Evolutionary conservation across 1,139 yeast species (phyloP), one percentile per base, ranked within the genome.

Genomic region (Pichia sp.): DNA sequence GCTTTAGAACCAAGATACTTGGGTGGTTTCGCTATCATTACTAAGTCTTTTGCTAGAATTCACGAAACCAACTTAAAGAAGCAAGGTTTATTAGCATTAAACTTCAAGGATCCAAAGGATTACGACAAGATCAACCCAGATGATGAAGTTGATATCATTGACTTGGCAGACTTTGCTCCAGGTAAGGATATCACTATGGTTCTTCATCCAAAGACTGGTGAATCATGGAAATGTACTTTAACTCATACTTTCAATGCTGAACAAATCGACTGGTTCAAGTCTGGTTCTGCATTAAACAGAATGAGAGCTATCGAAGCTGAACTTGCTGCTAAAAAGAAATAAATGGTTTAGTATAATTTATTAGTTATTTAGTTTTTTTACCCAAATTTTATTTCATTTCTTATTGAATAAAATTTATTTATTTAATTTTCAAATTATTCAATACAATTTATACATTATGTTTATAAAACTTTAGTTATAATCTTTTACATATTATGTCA

Each of bases 201-300:
- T 74, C 93, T 93, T 62, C 93, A 88, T 75, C 96, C 97, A 68
- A 77, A 83, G 76, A 73, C 83, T 55, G 96, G 96, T 67, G 77
- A 69, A 58, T 74, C 89, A 56, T 91, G 96, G 96, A 85, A 83
- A 65, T 76, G 93, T 66, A 83, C 81, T 75, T 85, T 91, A 71
- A 79, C 95, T 55, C 99, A 93, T 81, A 93, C 99, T 58, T 93
- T 87, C 81, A 93, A 93, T 80, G 58, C 68, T 56, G 97, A 93
- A 77, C 99, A 93, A 81, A 85, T 93, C 68, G 97, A 89, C 70
- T 93, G 99, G 99, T 93, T 93, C 88, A 91, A 87, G 82, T 81
- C 86, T 66, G 99, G 99, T 79, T 90, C 97, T 63, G 99, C 99
- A 69, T 84, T 93, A 76, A 93, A 93, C 87, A 88, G 85, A 81